These are phyloP conservation scores for Caulochytrium protostelioides DNA, from an alignment of 371 early-diverging fungal genomes.

Conservation along the genomic window DNA sequence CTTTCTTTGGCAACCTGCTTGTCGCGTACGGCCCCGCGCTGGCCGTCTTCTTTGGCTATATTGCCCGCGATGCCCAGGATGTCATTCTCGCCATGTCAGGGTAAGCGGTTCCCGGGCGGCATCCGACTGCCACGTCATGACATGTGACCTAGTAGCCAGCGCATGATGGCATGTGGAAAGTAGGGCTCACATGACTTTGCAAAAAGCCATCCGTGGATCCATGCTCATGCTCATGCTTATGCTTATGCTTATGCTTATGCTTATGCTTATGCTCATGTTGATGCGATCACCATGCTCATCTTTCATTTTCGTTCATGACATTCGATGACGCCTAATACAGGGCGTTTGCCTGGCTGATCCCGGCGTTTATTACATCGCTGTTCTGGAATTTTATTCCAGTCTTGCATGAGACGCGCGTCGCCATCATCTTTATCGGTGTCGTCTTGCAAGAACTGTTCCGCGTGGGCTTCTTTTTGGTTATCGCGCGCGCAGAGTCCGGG, in stretches of 20 bases:
- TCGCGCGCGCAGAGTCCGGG: conserved; percentile 19
- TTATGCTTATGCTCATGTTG: no score
- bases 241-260: no score
- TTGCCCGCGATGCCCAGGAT: conserved; percentile 41
- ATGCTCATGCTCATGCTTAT: no score
- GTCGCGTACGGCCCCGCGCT: conserved; percentile 50
- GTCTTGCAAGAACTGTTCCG: conserved; percentile 44
- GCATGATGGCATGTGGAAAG: neutral
- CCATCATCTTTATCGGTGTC: conserved; percentile 36
- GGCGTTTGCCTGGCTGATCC: conserved; percentile 52
- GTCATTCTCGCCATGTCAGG: conserved; percentile 46
- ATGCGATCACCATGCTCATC: neutral
- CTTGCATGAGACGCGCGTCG: conserved; percentile 16
- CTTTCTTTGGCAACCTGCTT: conserved; percentile 51
- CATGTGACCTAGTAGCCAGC: neutral
- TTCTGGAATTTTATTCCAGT: no score
- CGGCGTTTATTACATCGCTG: conserved; percentile 39
- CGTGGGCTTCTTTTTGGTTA: conserved; percentile 19
- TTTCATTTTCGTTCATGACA: neutral
- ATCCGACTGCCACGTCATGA: neutral
- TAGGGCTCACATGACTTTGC: neutral
- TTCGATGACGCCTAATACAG: conserved; percentile 15
- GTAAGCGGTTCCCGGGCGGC: conserved; percentile 15
- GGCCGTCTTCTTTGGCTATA: conserved; percentile 40
- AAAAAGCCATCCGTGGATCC: no score